Conservation (phyloP, 2,329 filamentous ascomycete species). For the Colletotrichum spinosum region DNA sequence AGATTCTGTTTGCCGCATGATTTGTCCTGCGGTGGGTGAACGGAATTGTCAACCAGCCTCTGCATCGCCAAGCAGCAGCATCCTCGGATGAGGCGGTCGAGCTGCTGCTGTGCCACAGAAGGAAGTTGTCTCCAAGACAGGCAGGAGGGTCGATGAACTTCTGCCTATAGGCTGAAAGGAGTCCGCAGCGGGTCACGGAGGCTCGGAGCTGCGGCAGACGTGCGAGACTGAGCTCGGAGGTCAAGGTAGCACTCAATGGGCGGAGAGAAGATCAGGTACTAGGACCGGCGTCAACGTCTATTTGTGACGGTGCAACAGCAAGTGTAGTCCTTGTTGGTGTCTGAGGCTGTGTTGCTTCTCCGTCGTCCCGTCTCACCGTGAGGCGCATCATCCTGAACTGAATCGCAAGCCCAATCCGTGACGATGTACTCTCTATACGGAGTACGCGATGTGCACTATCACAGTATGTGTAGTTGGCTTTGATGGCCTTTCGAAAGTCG, state of each 20-base stretch:
- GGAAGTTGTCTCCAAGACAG: conserved; percentile 19
- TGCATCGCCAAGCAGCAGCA: conserved; percentile 13
- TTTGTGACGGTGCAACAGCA: conserved; percentile 10
- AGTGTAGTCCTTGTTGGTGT: neutral
- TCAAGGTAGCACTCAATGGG: neutral
- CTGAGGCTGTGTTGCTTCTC: neutral
- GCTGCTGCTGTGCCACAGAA: conserved; percentile 18
- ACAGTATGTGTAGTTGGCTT: conserved; percentile 15
- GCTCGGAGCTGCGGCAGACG: conserved; percentile 33
- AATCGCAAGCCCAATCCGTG: neutral
- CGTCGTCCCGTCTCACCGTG: conserved; percentile 30
- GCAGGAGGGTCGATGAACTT: conserved; percentile 15
- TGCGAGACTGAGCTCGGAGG: conserved; percentile 30
- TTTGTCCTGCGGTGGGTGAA: conserved; percentile 8
- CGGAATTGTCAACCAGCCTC: neutral
- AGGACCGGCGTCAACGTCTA: conserved; percentile 9
- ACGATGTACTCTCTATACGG: neutral
- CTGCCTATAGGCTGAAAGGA: conserved; percentile 20
- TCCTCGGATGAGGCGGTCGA: conserved; percentile 34
- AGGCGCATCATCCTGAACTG: conserved; percentile 27
- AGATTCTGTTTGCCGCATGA: neutral
- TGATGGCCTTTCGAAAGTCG: conserved; percentile 31
- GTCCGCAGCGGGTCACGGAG: conserved; percentile 24
- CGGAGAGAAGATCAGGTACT: conserved; percentile 14
- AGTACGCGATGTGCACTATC: neutral